Evolutionary conservation across 139 green algal genomes (phyloP).

Genomic region (Picochlorum sp.): DNA sequence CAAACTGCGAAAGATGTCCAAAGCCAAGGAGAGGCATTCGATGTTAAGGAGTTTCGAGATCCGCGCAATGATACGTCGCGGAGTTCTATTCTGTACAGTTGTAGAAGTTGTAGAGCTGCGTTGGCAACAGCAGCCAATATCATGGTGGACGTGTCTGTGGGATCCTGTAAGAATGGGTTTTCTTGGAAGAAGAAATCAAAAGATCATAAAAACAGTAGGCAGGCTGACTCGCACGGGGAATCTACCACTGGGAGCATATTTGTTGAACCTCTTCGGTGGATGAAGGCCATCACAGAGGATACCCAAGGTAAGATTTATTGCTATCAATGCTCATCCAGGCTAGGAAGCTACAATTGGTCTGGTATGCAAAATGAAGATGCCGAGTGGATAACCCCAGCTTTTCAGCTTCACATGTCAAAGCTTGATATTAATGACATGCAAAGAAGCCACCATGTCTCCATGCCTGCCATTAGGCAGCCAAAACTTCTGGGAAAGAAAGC

Average conservation of each 20-base stretch:
- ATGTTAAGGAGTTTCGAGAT: slow-evolving; percentile 8
- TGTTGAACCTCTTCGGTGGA: slow-evolving; percentile 74
- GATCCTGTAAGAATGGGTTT: slow-evolving; percentile 27
- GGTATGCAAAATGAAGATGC: slow-evolving; percentile 37
- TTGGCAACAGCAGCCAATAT: slow-evolving; percentile 51
- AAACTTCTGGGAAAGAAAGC: slow-evolving; percentile 3
- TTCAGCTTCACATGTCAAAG: slow-evolving; percentile 55
- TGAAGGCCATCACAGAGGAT: slow-evolving; percentile 44
- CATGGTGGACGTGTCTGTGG: slow-evolving; percentile 39
- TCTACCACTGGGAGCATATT: slow-evolving; percentile 41
- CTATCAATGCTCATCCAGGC: slow-evolving; percentile 33
- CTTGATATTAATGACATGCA: slow-evolving; percentile 32
- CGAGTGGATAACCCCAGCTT: slow-evolving; percentile 64
- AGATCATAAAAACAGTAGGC: slow-evolving; percentile 12
- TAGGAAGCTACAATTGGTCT: slow-evolving; percentile 82
- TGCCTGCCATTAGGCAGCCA: slow-evolving; percentile 6
- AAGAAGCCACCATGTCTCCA: background rate
- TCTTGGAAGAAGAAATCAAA: slow-evolving; percentile 23
- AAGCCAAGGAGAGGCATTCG: slow-evolving; percentile 19
- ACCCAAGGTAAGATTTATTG: slow-evolving; percentile 82
- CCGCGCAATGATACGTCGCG: slow-evolving; percentile 1
- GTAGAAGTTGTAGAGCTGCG: slow-evolving; percentile 62
- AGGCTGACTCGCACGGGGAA: background rate
- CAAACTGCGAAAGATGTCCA: slow-evolving; percentile 38
- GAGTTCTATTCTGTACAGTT: slow-evolving; percentile 44